Evolutionary conservation across 163 green algal genomes (phyloP).

Genomic region (Chlorella variabilis): DNA sequence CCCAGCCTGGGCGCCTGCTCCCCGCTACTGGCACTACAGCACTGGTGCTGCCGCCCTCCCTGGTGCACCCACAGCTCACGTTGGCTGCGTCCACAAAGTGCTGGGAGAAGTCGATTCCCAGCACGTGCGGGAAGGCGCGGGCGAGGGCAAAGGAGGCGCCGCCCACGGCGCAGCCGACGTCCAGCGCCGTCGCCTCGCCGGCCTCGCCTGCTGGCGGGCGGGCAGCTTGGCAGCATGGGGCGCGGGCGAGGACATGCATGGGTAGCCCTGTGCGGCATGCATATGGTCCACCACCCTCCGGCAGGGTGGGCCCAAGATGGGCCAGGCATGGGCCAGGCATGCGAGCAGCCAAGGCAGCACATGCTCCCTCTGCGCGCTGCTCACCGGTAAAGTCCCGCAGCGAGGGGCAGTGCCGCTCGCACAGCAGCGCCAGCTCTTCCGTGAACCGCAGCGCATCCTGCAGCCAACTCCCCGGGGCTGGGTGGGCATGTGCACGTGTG

Average conservation of each 20-base stretch:
- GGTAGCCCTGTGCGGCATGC: too few relatives aligned
- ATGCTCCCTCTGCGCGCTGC: background rate
- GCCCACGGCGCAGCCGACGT: slow-evolving; percentile 66
- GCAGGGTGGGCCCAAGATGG: too few relatives aligned
- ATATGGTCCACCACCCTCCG: too few relatives aligned
- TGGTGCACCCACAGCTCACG: background rate
- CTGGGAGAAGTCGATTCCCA: slow-evolving; percentile 63
- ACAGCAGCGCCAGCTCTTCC: slow-evolving; percentile 42
- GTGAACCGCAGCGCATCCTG: slow-evolving; percentile 71
- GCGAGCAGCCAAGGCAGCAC: background rate
- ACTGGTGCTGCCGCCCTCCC: background rate
- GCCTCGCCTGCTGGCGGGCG: slow-evolving; percentile 23
- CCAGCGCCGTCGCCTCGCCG: slow-evolving; percentile 43
- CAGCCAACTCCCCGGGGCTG: background rate
- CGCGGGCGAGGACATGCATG: too few relatives aligned
- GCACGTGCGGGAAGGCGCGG: slow-evolving; percentile 53
- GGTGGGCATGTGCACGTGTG: too few relatives aligned
- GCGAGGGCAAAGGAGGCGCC: slow-evolving; percentile 57
- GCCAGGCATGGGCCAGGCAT: too few relatives aligned
- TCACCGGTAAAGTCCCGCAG: slow-evolving; percentile 57
- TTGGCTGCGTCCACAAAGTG: slow-evolving; percentile 60
- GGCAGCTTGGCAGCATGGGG: too few relatives aligned
- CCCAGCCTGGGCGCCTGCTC: too few relatives aligned
- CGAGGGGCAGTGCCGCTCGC: slow-evolving; percentile 50
- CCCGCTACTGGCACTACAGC: too few relatives aligned